A percentile compares a stretch with the other conserved stretches of the same genome.
Evolutionary conservation across 2,329 filamentous ascomycete genomes (phyloP).

Genomic region (Ceratocystis eucalypticola): DNA sequence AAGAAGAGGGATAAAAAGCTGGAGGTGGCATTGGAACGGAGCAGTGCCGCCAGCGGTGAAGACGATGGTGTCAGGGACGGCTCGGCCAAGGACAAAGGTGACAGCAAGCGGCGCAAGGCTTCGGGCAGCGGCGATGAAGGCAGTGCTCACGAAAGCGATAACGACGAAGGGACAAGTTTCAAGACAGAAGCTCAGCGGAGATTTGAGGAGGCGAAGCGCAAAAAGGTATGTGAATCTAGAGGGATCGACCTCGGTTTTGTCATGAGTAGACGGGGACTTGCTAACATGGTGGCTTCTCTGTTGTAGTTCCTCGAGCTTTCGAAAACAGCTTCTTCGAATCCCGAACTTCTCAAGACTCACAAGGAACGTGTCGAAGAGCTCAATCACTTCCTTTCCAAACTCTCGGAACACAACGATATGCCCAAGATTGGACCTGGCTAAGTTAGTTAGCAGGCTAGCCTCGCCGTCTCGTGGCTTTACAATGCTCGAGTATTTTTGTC

Average conservation of each 20-base stretch:
- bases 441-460: conserved; percentile 24
- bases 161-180: conserved; percentile 24
- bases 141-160: conserved; percentile 21
- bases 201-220: conserved; percentile 68
- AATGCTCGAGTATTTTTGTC: not conserved
- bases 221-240: conserved; percentile 47
- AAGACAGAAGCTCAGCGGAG: conserved; percentile 79
- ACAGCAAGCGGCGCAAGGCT: conserved; percentile 21
- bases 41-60: not conserved
- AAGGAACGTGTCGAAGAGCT: conserved; percentile 93
- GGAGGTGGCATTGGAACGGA: conserved; percentile 31
- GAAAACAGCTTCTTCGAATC: conserved; percentile 40
- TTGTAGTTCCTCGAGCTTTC: conserved; percentile 64
- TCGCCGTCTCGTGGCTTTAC: not conserved
- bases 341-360: conserved; percentile 86
- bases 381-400: conserved; percentile 78
- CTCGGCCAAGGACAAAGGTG: conserved; percentile 21
- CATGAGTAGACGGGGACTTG: not conserved
- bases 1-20: conserved; percentile 31
- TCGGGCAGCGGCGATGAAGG: conserved; percentile 20
- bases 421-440: conserved; percentile 48
- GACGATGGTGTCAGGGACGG: conserved; percentile 22
- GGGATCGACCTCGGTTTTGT: not conserved
- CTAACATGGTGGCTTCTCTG: not conserved
- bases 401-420: conserved; percentile 99